Evolutionary conservation across 306 rosid species (phyloP), one percentile per base, ranked within the genome.

Genomic region (Prosopis cineraria): DNA sequence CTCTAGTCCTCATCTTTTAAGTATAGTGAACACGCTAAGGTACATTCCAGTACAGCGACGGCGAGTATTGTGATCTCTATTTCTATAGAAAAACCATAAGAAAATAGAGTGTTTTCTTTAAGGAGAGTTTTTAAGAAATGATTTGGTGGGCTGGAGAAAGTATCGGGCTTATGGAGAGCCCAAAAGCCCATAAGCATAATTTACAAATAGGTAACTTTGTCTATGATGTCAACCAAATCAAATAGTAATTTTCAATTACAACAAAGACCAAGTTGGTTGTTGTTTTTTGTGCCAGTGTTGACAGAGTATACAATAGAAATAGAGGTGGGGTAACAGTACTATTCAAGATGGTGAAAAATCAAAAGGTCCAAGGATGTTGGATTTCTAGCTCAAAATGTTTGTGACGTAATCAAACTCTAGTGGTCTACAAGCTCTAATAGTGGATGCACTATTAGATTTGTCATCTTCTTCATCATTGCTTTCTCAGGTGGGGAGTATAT

Each of bases 191-290:
- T n/a, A n/a, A n/a, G n/a, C n/a, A n/a, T n/a, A n/a, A n/a, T n/a
- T n/a, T n/a, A n/a, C n/a, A n/a, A n/a, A n/a, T n/a, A n/a, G n/a
- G n/a, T n/a, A n/a, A n/a, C n/a, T n/a, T n/a, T n/a, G n/a, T n/a
- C n/a, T n/a, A n/a, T n/a, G n/a, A n/a, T n/a, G n/a, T 91, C 90
- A 0, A 86, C 93, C 7, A 90, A 62, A 68, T 93, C 91, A 37
- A 88, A 91, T 44, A 90, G 70, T 75, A 96, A 80, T 71, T 78
- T 86, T 20, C 90, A 79, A 70, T 94, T 85, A 47, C 87, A 89
- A 16, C 79, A 66, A 1, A 67, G 81, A 37, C 83, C 83, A 76
- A 89, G 59, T 22, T 71, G 78, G 0, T 70, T 67, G 39, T 55
- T 64, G 33, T 30, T 19, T 69, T 65, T 65, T 80, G 74, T 36